Conservation (phyloP, 1,284 basidiomycete species). For the Trichosporon asahii region DNA sequence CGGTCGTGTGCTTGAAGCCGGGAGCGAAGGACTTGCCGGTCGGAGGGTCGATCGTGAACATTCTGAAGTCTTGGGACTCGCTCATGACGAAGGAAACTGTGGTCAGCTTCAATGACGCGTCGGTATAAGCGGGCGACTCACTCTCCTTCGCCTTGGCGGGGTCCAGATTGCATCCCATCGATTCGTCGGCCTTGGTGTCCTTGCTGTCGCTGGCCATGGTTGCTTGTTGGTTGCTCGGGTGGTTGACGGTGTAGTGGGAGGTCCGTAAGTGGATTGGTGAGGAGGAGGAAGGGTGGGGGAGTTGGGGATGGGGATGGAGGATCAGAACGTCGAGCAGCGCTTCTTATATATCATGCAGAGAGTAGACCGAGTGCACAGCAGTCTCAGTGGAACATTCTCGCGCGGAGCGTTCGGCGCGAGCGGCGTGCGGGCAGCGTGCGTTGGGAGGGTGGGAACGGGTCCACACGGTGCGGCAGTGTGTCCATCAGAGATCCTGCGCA, state of each 20-base stretch:
- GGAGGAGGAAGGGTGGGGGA: background rate
- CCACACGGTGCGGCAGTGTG: background rate
- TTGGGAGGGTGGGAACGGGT: no score
- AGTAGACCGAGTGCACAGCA: background rate
- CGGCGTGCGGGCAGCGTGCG: background rate
- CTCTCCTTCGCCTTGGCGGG: slow-evolving; percentile 5
- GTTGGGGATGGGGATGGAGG: background rate
- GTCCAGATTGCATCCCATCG: background rate
- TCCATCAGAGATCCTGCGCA: background rate
- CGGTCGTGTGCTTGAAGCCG: background rate
- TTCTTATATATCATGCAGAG: background rate
- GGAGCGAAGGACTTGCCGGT: background rate
- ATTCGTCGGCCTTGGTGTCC: background rate
- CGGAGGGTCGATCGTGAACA: background rate
- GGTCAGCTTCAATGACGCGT: background rate
- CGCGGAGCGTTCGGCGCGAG: background rate
- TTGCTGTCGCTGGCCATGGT: background rate
- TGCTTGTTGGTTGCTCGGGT: background rate
- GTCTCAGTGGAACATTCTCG: background rate
- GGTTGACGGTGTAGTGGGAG: no score
- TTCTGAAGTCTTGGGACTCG: background rate
- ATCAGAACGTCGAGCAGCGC: background rate
- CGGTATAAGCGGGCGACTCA: background rate
- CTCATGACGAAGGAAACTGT: background rate
- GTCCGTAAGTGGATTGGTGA: background rate